These are phyloP conservation scores for Chlorella variabilis DNA, from an alignment of 163 green algal genomes.

Conservation along the genomic window DNA sequence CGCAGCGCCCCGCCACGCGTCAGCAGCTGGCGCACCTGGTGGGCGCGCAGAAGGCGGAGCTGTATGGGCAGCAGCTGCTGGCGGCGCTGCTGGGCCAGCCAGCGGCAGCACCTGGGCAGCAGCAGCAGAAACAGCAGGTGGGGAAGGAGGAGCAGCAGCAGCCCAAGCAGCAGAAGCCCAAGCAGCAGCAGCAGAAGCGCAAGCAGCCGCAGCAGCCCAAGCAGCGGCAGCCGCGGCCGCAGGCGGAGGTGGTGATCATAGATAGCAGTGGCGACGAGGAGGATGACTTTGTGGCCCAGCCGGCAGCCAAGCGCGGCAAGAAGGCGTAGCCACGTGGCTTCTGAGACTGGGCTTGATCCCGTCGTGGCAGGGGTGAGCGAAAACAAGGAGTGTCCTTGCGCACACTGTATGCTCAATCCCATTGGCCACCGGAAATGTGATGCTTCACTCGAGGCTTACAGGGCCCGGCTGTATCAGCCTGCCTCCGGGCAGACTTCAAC, in stretches of 20 bases:
- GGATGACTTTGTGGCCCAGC: background rate
- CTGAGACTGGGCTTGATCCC: no score
- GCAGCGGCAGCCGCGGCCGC: background rate
- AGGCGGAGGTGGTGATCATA: slow-evolving; percentile 14
- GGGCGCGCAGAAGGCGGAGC: slow-evolving; percentile 2
- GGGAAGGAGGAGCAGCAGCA: background rate
- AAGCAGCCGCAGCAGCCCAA: no score
- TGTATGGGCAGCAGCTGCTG: slow-evolving; percentile 7
- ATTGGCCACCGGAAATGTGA: no score
- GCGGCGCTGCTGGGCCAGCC: background rate
- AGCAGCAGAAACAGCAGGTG: background rate
- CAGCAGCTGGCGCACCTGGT: slow-evolving; percentile 22
- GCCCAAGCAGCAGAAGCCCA: background rate
- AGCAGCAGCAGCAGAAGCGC: background rate
- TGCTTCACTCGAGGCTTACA: no score
- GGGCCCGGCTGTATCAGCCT: no score
- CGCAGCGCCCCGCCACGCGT: background rate
- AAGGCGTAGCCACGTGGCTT: no score
- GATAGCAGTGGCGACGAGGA: slow-evolving; percentile 10
- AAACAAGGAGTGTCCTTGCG: no score
- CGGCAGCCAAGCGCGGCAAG: slow-evolving; percentile 18
- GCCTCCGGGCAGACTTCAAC: background rate
- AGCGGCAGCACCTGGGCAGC: background rate
- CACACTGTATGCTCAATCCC: no score
- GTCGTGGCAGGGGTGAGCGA: no score